Evolutionary conservation across 352 stramenopile genomes (phyloP).

Genomic region (Pythium apleroticum): DNA sequence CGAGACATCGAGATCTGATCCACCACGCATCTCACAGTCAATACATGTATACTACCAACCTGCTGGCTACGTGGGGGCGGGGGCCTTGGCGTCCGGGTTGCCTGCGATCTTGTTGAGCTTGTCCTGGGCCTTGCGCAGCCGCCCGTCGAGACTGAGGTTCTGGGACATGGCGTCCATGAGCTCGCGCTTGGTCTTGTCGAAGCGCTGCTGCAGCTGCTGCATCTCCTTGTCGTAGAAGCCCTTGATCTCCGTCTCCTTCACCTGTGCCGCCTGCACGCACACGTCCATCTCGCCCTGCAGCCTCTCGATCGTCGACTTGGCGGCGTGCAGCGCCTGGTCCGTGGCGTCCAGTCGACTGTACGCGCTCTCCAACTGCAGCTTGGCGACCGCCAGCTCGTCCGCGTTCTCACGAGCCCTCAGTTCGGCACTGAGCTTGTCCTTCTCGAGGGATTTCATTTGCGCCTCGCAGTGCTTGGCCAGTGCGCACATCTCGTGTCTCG

Average conservation of each 20-base stretch:
- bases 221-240: constrained; percentile 44
- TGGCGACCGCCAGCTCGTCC: constrained; percentile 37
- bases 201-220: constrained; percentile 45
- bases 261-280: constrained; percentile 26
- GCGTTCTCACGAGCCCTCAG: constrained; percentile 33
- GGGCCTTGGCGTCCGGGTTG: neutral
- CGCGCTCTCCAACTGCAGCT: constrained; percentile 49
- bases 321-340: constrained; percentile 27
- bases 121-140: constrained; percentile 69
- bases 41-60: constrained; percentile 7
- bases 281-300: constrained; percentile 33
- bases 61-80: neutral
- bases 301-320: constrained; percentile 30
- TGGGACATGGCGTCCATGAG: constrained; percentile 69
- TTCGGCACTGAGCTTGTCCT: constrained; percentile 27
- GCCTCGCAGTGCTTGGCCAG: constrained; percentile 47
- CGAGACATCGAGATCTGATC: constrained; percentile 92
- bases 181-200: constrained; percentile 79
- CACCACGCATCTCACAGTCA: neutral
- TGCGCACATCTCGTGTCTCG: constrained; percentile 68
- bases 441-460: constrained; percentile 33
- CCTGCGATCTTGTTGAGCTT: constrained; percentile 53
- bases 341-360: constrained; percentile 46
- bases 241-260: constrained; percentile 48
- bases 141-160: constrained; percentile 59